Conservation (phyloP, 129 eudicot species). For the Artemisia tridentata region DNA sequence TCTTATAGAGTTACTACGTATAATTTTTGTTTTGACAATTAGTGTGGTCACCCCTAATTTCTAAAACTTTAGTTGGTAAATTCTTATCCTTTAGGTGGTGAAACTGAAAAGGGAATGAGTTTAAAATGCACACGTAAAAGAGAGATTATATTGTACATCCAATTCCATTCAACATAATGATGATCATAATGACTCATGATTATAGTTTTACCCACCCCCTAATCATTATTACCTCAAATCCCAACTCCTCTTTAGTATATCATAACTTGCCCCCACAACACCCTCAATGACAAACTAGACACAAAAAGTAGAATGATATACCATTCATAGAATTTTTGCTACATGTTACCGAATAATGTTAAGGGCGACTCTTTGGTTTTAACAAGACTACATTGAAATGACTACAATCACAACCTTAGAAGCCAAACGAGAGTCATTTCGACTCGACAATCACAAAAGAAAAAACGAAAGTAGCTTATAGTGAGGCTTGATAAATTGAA, state of each 20-base stretch:
- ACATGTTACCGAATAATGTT: too few relatives aligned
- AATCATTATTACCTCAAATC: slow-evolving; percentile 38
- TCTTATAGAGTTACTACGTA: background rate
- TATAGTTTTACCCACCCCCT: slow-evolving; percentile 35
- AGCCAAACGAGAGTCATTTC: too few relatives aligned
- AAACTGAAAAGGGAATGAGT: slow-evolving; percentile 13
- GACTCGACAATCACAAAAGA: too few relatives aligned
- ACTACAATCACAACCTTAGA: too few relatives aligned
- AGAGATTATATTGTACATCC: slow-evolving; percentile 21
- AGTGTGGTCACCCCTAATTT: too few relatives aligned
- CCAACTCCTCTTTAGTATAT: slow-evolving; percentile 18
- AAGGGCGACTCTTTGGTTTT: too few relatives aligned
- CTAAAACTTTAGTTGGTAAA: background rate
- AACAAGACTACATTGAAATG: too few relatives aligned
- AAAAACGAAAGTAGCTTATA: too few relatives aligned
- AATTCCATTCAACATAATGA: slow-evolving; percentile 32
- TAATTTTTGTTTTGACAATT: background rate
- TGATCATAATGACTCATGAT: slow-evolving; percentile 32
- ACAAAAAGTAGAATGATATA: background rate
- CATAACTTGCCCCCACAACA: slow-evolving; percentile 23
- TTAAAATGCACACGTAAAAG: slow-evolving; percentile 32
- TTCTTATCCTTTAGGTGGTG: background rate
- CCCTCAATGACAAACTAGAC: background rate
- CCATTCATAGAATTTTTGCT: background rate
- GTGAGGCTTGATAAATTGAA: too few relatives aligned